These are phyloP conservation scores for Calonectria fujianensis DNA, from an alignment of 2,329 filamentous ascomycete genomes.

Conservation along the genomic window DNA sequence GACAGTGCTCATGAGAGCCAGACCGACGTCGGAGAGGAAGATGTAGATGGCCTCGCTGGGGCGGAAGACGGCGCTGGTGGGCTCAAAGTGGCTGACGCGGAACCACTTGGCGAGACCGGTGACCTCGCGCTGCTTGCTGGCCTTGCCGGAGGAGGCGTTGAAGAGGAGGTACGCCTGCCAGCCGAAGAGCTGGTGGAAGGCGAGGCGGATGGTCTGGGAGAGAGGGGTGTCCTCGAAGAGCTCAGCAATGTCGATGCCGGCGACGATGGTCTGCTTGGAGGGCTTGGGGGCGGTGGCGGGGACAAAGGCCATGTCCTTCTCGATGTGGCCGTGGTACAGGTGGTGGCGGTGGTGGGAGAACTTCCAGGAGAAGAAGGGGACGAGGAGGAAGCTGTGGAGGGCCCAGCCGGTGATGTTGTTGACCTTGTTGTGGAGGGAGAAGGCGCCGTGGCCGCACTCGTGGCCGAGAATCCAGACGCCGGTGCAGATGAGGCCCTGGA, in stretches of 20 bases:
- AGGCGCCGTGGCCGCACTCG: constrained; percentile 82
- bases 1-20: constrained; percentile 69
- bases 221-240: constrained; percentile 79
- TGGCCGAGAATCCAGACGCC: constrained; percentile 83
- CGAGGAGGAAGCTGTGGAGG: constrained; percentile 79
- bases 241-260: constrained; percentile 68
- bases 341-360: constrained; percentile 82
- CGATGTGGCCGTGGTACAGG: constrained; percentile 80
- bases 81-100: constrained; percentile 76
- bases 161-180: constrained; percentile 79
- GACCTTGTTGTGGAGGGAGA: constrained; percentile 73
- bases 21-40: constrained; percentile 75
- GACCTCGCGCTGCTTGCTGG: constrained; percentile 67
- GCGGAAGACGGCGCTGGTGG: constrained; percentile 77
- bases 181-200: constrained; percentile 78
- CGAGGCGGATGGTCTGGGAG: constrained; percentile 70
- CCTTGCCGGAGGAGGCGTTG: constrained; percentile 71
- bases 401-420: constrained; percentile 79
- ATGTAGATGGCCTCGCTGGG: constrained; percentile 74
- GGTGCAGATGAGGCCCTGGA: constrained; percentile 79
- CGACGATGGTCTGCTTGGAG: constrained; percentile 59
- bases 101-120: constrained; percentile 60
- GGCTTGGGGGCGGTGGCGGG: constrained; percentile 66
- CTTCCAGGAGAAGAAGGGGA: constrained; percentile 85
- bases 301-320: constrained; percentile 80